These are phyloP conservation scores for Sporobolomyces phaffii DNA, from an alignment of 768 basidiomycete genomes.

Conservation along the genomic window DNA sequence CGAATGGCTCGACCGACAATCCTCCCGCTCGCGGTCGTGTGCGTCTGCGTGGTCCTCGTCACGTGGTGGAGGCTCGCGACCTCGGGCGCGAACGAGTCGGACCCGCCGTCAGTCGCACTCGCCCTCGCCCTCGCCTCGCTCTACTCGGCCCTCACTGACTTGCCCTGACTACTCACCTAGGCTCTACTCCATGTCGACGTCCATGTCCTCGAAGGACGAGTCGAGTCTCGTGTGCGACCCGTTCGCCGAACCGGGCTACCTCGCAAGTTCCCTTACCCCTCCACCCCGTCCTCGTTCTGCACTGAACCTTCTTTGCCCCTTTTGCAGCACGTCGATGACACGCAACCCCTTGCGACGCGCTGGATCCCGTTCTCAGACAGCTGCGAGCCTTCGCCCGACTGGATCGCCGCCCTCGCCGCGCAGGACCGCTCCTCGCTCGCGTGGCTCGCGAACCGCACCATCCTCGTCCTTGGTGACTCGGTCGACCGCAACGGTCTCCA, in stretches of 20 bases:
- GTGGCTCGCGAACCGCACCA: conserved; percentile 37
- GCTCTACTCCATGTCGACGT: too few species aligned
- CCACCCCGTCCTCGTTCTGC: neutral
- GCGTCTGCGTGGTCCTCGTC: neutral
- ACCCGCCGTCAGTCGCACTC: neutral
- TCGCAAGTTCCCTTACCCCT: conserved; percentile 6
- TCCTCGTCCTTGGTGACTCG: conserved; percentile 41
- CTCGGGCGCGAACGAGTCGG: too few species aligned
- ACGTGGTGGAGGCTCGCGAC: conserved; percentile 7
- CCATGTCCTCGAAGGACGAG: neutral
- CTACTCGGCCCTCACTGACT: neutral
- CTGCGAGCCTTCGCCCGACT: conserved; percentile 40
- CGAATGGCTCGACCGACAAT: conserved; percentile 13
- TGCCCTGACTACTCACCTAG: neutral
- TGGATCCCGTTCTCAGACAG: conserved; percentile 36
- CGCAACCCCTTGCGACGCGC: conserved; percentile 8
- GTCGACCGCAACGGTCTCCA: conserved; percentile 41
- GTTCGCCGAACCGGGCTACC: conserved; percentile 36
- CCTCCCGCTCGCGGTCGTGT: neutral
- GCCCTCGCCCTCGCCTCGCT: neutral
- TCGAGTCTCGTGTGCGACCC: conserved; percentile 28
- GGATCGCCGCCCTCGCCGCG: conserved; percentile 14
- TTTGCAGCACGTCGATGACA: conserved; percentile 24
- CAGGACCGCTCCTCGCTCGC: conserved; percentile 19
- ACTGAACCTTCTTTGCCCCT: neutral